phyloP scores from a whole-genome alignment of 1,284 basidiomycete species.

The Wallemia ichthyophaga region DNA sequence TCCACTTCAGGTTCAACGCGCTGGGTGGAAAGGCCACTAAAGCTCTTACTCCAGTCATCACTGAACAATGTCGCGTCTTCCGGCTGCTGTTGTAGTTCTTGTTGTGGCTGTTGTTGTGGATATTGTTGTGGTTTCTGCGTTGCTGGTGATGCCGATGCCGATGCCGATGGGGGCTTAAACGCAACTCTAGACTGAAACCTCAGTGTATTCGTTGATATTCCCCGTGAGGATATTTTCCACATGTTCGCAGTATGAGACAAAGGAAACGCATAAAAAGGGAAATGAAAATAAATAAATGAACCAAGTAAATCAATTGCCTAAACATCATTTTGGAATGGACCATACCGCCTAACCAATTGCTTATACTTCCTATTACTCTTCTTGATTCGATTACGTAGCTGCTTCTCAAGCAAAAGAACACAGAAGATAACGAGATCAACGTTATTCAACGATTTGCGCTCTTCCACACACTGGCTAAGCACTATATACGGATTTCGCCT shows the following conservation, averaged over 20 bases:
- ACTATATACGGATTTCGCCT: not conserved
- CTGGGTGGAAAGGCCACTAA: conserved; percentile 43
- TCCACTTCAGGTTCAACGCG: conserved; percentile 51
- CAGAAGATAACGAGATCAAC: not conserved
- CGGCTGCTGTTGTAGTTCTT: not conserved
- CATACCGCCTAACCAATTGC: not conserved
- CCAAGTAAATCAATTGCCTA: no score
- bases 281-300: not conserved
- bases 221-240: not conserved
- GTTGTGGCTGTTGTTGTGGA: not conserved
- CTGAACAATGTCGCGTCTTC: not conserved
- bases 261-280: not conserved
- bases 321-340: not conserved
- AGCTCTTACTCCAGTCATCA: conserved; percentile 61
- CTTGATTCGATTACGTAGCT: not conserved
- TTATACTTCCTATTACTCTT: not conserved
- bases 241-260: not conserved
- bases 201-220: not conserved
- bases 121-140: not conserved
- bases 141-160: not conserved
- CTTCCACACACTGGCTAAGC: no score
- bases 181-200: not conserved
- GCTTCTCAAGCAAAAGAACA: not conserved
- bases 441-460: not conserved
- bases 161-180: not conserved